Evolutionary conservation across 2,329 filamentous ascomycete species (phyloP).

Genomic region (Pseudopithomyces maydicus): DNA sequence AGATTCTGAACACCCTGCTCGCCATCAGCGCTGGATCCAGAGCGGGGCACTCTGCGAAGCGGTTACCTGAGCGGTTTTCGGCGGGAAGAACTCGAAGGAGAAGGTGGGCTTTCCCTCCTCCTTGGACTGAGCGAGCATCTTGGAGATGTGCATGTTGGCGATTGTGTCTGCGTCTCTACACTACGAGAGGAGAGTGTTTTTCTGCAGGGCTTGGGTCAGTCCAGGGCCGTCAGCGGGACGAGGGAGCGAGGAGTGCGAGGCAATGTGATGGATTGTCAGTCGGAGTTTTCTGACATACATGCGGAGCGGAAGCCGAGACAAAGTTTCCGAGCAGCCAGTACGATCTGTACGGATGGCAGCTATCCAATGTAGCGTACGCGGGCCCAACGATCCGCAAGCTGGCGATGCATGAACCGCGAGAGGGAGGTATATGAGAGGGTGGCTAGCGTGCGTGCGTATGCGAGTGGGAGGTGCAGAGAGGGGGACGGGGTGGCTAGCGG

Average conservation of each 20-base stretch:
- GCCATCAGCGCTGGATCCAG: neutral
- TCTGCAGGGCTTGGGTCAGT: slow-evolving; percentile 1
- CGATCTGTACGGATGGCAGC: slow-evolving; percentile 18
- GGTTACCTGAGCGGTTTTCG: slow-evolving; percentile 81
- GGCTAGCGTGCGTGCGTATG: neutral
- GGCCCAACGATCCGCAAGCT: slow-evolving; percentile 58
- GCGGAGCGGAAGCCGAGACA: slow-evolving; percentile 24
- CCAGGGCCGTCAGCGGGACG: neutral
- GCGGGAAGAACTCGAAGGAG: slow-evolving; percentile 99
- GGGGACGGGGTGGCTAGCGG: slow-evolving; percentile 24
- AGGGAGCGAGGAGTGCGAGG: neutral
- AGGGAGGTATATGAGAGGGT: neutral
- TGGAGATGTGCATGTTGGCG: slow-evolving; percentile 95
- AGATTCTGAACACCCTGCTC: slow-evolving; percentile 88
- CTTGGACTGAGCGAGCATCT: slow-evolving; percentile 85
- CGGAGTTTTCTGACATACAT: slow-evolving; percentile 14
- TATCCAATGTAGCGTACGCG: slow-evolving; percentile 54
- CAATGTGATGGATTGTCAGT: neutral
- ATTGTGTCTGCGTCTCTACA: slow-evolving; percentile 2
- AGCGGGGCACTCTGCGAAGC: neutral
- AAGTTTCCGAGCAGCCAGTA: slow-evolving; percentile 12
- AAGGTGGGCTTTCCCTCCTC: slow-evolving; percentile 82
- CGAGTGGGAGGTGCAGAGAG: slow-evolving; percentile 13
- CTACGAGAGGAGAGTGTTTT: slow-evolving; percentile 6
- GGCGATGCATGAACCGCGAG: slow-evolving; percentile 56